A percentile compares a stretch with the other conserved stretches of the same genome.
These are phyloP conservation scores for Kappamyces sp. DNA, from an alignment of 192 early-diverging fungal species.

Conservation along the genomic window DNA sequence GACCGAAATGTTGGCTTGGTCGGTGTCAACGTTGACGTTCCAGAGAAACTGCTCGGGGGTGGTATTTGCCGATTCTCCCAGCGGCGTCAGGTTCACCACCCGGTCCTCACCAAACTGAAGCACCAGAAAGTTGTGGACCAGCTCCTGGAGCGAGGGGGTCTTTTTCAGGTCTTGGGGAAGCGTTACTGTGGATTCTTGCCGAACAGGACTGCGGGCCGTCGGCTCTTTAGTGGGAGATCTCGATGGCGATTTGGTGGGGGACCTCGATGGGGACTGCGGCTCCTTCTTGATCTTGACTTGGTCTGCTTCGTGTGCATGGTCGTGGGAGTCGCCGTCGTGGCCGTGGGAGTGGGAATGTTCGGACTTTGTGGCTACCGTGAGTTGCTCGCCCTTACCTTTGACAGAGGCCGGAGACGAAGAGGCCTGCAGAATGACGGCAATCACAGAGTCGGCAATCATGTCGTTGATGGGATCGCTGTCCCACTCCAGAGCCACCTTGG, in stretches of 20 bases:
- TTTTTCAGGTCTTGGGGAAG: too few relatives aligned
- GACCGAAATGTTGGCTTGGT: conserved; percentile 4
- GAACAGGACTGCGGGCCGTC: neutral
- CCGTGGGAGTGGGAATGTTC: conserved; percentile 6
- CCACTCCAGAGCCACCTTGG: conserved; percentile 77
- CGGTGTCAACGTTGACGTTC: conserved; percentile 11
- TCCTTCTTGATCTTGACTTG: neutral
- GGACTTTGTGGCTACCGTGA: conserved; percentile 7
- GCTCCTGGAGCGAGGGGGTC: neutral
- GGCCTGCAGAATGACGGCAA: conserved; percentile 77
- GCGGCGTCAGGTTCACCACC: neutral
- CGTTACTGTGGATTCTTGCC: too few relatives aligned
- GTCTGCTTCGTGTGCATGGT: neutral
- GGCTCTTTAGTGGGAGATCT: neutral
- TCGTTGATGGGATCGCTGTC: conserved; percentile 85
- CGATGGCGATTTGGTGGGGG: neutral
- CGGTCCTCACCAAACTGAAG: conserved; percentile 11
- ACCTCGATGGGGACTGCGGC: neutral
- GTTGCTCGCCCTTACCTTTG: conserved; percentile 42
- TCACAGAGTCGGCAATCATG: conserved; percentile 91
- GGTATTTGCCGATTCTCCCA: neutral
- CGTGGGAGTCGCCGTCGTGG: neutral
- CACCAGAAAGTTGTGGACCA: conserved; percentile 2
- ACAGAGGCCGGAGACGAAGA: conserved; percentile 86
- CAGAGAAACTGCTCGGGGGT: neutral